These are phyloP conservation scores for Diaporthe citrichinensis DNA, from an alignment of 2,329 filamentous ascomycete species.

Conservation along the genomic window DNA sequence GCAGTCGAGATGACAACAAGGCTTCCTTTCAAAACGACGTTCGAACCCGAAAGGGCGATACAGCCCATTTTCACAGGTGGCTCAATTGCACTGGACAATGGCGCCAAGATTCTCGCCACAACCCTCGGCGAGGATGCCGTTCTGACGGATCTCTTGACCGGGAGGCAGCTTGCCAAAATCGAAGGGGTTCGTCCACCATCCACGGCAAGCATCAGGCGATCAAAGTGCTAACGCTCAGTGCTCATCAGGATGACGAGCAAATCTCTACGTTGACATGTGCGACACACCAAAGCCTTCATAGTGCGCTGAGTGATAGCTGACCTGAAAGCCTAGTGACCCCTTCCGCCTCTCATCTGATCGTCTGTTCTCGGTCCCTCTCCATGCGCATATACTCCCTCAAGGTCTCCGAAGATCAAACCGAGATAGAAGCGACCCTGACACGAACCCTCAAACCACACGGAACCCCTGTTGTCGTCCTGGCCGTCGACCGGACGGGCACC, in stretches of 20 bases:
- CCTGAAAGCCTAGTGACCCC: slow-evolving; percentile 77
- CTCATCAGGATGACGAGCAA: slow-evolving; percentile 78
- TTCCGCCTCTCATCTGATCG: slow-evolving; percentile 86
- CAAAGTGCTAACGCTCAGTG: background rate
- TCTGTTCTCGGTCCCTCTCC: slow-evolving; percentile 94
- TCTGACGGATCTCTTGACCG: slow-evolving; percentile 86
- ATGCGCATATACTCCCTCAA: slow-evolving; percentile 91
- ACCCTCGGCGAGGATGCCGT: slow-evolving; percentile 93
- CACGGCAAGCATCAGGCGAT: slow-evolving; percentile 14
- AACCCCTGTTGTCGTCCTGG: slow-evolving; percentile 88
- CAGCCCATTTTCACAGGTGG: slow-evolving; percentile 96
- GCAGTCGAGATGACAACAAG: slow-evolving; percentile 69
- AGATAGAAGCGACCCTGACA: slow-evolving; percentile 76
- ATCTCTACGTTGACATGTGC: slow-evolving; percentile 81
- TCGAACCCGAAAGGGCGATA: slow-evolving; percentile 85
- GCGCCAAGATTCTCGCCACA: slow-evolving; percentile 86
- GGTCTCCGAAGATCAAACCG: slow-evolving; percentile 67
- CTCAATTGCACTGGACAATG: slow-evolving; percentile 84
- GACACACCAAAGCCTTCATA: slow-evolving; percentile 34
- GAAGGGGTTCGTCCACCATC: slow-evolving; percentile 77
- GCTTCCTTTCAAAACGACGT: slow-evolving; percentile 84
- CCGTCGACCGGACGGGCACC: slow-evolving; percentile 89
- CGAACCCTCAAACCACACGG: slow-evolving; percentile 91
- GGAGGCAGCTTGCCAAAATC: slow-evolving; percentile 84
- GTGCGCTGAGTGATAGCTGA: slow-evolving; percentile 40